A percentile compares a stretch with the other conserved stretches of the same genome.
Conservation (phyloP, 352 stramenopile species). For the Saprolegnia diclina region DNA sequence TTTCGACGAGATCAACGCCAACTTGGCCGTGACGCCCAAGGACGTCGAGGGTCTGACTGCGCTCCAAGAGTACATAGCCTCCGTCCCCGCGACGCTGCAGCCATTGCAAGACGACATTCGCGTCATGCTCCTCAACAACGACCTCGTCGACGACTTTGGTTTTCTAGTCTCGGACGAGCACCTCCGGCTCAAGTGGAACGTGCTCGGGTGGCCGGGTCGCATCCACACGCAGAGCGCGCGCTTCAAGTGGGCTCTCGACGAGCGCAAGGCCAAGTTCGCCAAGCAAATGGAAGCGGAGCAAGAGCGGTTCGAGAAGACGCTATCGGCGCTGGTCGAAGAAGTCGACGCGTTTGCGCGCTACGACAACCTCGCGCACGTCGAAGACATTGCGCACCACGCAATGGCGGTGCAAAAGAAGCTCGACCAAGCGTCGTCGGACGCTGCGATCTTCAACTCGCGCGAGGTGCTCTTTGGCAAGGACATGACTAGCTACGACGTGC, state of each 20-base stretch:
- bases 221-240: constrained; percentile 73
- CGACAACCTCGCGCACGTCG: constrained; percentile 82
- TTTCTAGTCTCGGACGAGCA: constrained; percentile 83
- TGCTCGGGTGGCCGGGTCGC: constrained; percentile 87
- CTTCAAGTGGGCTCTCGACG: constrained; percentile 69
- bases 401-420: constrained; percentile 84
- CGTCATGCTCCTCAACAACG: constrained; percentile 75
- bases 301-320: constrained; percentile 85
- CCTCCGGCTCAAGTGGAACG: constrained; percentile 82
- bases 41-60: constrained; percentile 89
- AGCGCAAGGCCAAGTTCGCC: constrained; percentile 82
- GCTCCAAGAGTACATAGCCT: constrained; percentile 82
- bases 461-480: constrained; percentile 88
- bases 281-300: constrained; percentile 94
- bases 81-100: constrained; percentile 58
- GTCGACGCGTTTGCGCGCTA: constrained; percentile 85
- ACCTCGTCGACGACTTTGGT: constrained; percentile 74
- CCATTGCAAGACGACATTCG: constrained; percentile 75
- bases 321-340: constrained; percentile 76
- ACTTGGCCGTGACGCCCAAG: constrained; percentile 70
- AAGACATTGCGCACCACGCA: constrained; percentile 83
- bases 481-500: constrained; percentile 83
- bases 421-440: constrained; percentile 85
- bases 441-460: constrained; percentile 89
- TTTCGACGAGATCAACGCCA: constrained; percentile 85